Conservation (phyloP, 2,329 filamentous ascomycete genomes). For the Fusarium albosuccineum region DNA sequence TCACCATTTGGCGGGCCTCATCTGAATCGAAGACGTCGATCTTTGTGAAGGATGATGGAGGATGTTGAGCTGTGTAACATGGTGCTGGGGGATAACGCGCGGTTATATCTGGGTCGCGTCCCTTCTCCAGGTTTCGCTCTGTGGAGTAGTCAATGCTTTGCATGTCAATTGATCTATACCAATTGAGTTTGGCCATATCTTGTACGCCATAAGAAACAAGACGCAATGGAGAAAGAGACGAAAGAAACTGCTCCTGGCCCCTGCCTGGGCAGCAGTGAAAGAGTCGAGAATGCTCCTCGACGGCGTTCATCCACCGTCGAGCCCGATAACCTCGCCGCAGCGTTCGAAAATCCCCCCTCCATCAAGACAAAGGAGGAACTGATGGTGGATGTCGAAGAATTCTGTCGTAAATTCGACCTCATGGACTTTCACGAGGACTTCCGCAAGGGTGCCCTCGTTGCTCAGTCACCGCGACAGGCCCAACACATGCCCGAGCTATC, state of each 20-base stretch:
- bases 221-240: constrained; percentile 9
- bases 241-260: not conserved
- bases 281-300: constrained; percentile 15
- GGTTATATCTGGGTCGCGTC: constrained; percentile 3
- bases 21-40: not conserved
- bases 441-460: constrained; percentile 63
- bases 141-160: too few species aligned
- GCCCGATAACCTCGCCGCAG: constrained; percentile 5
- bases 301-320: constrained; percentile 11
- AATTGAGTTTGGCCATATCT: not conserved
- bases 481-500: constrained; percentile 41
- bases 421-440: constrained; percentile 57
- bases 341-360: constrained; percentile 44
- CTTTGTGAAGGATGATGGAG: not conserved
- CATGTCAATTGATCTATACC: not conserved
- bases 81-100: not conserved
- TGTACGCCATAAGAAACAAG: not conserved
- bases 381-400: constrained; percentile 50
- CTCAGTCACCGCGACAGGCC: constrained; percentile 55
- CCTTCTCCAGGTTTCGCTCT: not conserved
- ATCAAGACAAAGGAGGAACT: constrained; percentile 46
- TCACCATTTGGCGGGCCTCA: not conserved
- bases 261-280: not conserved
- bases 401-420: constrained; percentile 50
- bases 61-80: not conserved